A percentile compares a stretch with the other conserved stretches of the same genome.
These are phyloP conservation scores for Pseudogymnoascus verrucosus DNA, from an alignment of 2,329 filamentous ascomycete genomes.

Conservation along the genomic window DNA sequence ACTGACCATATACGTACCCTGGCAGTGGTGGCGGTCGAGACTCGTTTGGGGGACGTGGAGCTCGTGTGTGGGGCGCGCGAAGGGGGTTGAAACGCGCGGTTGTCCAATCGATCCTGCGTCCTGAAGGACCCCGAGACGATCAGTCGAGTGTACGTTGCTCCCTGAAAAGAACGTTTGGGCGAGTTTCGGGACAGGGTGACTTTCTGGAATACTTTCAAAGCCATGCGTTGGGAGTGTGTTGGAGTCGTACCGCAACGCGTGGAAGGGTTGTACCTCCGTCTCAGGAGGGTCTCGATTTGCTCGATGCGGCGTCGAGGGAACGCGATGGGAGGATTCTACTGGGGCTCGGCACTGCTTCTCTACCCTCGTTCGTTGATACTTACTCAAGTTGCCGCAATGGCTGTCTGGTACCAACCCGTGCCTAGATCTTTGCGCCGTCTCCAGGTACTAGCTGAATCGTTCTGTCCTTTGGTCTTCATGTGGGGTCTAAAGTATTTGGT, in stretches of 20 bases:
- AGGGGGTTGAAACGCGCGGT: not conserved
- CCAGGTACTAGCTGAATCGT: not conserved
- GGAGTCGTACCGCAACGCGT: not conserved
- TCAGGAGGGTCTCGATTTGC: slow-evolving; percentile 2
- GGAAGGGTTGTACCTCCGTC: slow-evolving; percentile 4
- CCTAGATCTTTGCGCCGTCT: not conserved
- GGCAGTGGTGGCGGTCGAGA: not conserved
- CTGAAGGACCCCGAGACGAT: not conserved
- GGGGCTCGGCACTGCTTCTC: not conserved
- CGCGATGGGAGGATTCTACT: not conserved
- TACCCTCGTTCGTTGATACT: not conserved
- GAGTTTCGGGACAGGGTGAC: not conserved
- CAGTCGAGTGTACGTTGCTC: not conserved
- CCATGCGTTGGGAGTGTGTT: not conserved
- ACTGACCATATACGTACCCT: not conserved
- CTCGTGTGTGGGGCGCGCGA: not conserved
- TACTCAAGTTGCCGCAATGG: not conserved
- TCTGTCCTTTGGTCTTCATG: not conserved
- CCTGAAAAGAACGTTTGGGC: not conserved
- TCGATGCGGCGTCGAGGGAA: not conserved
- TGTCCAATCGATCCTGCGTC: slow-evolving; percentile 3
- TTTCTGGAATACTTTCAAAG: slow-evolving; percentile 1
- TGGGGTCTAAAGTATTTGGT: not conserved
- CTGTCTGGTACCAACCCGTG: not conserved
- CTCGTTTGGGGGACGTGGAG: not conserved